These are phyloP conservation scores for Botrytis porri DNA, from an alignment of 2,329 filamentous ascomycete species.

Conservation along the genomic window DNA sequence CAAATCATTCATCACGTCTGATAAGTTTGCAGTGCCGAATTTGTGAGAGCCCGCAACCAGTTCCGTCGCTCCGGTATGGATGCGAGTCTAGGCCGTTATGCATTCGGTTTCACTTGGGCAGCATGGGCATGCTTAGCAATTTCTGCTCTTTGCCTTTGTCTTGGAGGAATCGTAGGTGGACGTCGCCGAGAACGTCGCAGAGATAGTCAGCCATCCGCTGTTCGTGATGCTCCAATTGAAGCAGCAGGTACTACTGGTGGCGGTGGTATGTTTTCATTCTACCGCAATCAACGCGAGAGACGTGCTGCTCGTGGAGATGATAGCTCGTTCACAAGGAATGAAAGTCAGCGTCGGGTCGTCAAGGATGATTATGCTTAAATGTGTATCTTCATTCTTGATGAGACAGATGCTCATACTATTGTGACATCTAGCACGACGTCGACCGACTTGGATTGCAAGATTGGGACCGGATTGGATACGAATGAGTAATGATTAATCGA, in stretches of 20 bases:
- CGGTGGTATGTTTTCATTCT: conserved; percentile 8
- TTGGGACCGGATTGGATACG: not conserved
- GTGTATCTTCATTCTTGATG: not conserved
- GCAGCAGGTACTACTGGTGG: not conserved
- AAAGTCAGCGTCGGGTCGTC: conserved; percentile 5
- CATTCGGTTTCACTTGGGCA: conserved; percentile 76
- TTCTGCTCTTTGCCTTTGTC: conserved; percentile 64
- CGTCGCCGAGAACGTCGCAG: not conserved
- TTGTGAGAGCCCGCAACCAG: conserved; percentile 65
- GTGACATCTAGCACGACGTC: not conserved
- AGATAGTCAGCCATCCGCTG: not conserved
- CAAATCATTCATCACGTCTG: not conserved
- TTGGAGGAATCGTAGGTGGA: conserved; percentile 45
- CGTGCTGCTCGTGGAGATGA: not conserved
- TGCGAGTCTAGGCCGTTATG: conserved; percentile 63
- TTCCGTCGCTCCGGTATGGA: conserved; percentile 56
- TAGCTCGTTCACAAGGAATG: conserved; percentile 9
- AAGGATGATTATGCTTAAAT: conserved; percentile 21
- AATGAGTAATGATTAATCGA: not conserved
- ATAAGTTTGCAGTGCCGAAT: conserved; percentile 48
- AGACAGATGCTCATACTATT: not conserved
- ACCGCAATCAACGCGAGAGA: conserved; percentile 10
- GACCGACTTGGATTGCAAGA: not conserved
- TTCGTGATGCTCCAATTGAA: not conserved
- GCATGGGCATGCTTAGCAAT: conserved; percentile 65